These are phyloP conservation scores for Symbiodinium pilosum DNA, from an alignment of 73 alveolate genomes.

Conservation along the genomic window DNA sequence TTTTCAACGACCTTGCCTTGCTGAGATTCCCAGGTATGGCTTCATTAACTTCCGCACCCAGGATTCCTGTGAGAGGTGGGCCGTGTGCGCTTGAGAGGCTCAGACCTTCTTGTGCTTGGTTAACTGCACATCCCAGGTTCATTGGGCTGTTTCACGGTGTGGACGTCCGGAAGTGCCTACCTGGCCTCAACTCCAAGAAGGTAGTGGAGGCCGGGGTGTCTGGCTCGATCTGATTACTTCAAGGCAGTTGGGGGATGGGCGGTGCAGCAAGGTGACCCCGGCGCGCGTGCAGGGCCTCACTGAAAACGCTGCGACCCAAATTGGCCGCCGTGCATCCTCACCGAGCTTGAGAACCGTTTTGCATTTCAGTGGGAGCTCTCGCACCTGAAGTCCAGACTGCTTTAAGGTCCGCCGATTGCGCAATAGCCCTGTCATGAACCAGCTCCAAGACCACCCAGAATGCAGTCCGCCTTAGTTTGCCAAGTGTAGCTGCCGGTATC, in stretches of 20 bases:
- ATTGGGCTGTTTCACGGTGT: slow-evolving; percentile 82
- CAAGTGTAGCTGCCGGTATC: not conserved
- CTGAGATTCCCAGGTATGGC: slow-evolving; percentile 97
- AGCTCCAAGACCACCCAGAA: slow-evolving; percentile 89
- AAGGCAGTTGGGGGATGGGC: not conserved
- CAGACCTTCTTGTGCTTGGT: not conserved
- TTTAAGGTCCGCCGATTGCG: slow-evolving; percentile 76
- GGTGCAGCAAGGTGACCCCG: slow-evolving; percentile 95
- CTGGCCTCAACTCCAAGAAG: slow-evolving; percentile 95
- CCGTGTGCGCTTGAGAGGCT: no score
- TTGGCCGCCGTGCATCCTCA: no score
- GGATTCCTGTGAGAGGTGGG: slow-evolving; percentile 78
- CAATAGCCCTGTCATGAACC: slow-evolving; percentile 94
- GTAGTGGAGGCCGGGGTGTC: slow-evolving; percentile 95
- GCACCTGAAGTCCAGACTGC: no score
- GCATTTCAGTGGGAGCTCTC: no score
- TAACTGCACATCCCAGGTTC: slow-evolving; percentile 95
- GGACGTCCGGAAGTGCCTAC: slow-evolving; percentile 69
- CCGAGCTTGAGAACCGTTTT: no score
- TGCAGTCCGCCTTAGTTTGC: not conserved
- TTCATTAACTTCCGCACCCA: slow-evolving; percentile 97
- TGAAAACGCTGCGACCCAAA: slow-evolving; percentile 14
- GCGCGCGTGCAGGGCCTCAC: slow-evolving; percentile 98
- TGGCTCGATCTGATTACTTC: no score
- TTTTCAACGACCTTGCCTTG: not conserved